Conservation (phyloP, 2,329 filamentous ascomycete species). For the Cytospora paraplurivora region DNA sequence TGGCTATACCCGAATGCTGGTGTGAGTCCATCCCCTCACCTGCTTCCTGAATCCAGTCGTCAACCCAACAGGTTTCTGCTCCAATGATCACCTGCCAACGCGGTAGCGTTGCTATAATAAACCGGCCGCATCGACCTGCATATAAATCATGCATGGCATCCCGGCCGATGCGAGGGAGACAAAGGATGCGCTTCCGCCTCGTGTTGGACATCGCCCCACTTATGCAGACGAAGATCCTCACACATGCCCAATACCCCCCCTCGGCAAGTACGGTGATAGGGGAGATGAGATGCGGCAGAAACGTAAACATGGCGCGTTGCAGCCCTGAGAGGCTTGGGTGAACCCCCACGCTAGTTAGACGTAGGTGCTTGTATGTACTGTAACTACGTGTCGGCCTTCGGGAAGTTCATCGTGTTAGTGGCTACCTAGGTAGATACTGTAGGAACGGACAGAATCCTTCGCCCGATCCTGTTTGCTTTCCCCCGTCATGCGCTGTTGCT, state of each 20-base stretch:
- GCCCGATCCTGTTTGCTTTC: too few relatives aligned
- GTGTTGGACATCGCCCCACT: not conserved
- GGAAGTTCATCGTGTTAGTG: too few relatives aligned
- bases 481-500: too few relatives aligned
- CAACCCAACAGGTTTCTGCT: not conserved
- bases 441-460: too few relatives aligned
- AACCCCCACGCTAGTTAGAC: too few relatives aligned
- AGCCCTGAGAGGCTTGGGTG: too few relatives aligned
- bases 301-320: not conserved
- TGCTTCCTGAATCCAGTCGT: not conserved
- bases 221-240: not conserved
- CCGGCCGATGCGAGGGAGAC: not conserved
- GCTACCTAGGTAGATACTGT: too few relatives aligned
- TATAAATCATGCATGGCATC: not conserved
- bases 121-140: not conserved
- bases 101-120: not conserved
- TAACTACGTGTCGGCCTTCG: too few relatives aligned
- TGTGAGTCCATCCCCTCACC: not conserved
- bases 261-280: not conserved
- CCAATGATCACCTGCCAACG: not conserved
- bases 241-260: not conserved
- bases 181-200: not conserved
- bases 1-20: too few relatives aligned
- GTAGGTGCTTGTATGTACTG: too few relatives aligned
- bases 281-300: not conserved